These are phyloP conservation scores for Gnomoniopsis sp. DNA, from an alignment of 2,329 filamentous ascomycete genomes.

Conservation along the genomic window DNA sequence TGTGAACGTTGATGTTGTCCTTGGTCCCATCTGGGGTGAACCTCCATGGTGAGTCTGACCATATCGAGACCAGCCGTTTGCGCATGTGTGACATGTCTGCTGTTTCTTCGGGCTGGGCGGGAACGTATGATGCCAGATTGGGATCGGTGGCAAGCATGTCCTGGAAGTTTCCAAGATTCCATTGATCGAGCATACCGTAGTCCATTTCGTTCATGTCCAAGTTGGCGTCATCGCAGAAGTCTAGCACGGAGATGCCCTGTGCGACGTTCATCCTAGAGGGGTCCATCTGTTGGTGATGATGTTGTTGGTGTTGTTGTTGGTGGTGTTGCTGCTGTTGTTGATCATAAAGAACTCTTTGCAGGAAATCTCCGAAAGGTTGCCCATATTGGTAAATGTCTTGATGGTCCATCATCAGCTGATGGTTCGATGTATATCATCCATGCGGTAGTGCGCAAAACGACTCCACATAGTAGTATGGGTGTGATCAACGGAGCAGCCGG, in stretches of 20 bases:
- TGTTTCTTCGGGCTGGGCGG: slow-evolving; percentile 31
- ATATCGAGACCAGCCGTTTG: slow-evolving; percentile 44
- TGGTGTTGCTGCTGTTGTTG: slow-evolving; percentile 6
- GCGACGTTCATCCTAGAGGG: slow-evolving; percentile 33
- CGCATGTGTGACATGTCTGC: slow-evolving; percentile 43
- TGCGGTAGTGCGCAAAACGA: too few species aligned
- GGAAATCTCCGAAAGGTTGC: slow-evolving; percentile 46
- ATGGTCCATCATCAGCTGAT: slow-evolving; percentile 11
- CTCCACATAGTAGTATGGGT: too few species aligned
- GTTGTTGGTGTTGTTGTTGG: slow-evolving; percentile 4
- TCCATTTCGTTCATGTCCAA: slow-evolving; percentile 51
- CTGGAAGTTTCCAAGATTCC: slow-evolving; percentile 38
- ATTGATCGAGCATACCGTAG: slow-evolving; percentile 47
- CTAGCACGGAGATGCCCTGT: slow-evolving; percentile 42
- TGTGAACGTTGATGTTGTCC: slow-evolving; percentile 42
- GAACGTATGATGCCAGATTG: slow-evolving; percentile 19
- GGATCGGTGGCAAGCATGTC: slow-evolving; percentile 15
- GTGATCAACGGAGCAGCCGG: too few species aligned
- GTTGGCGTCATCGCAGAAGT: slow-evolving; percentile 48
- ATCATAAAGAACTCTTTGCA: slow-evolving; percentile 48
- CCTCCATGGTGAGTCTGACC: slow-evolving; percentile 49
- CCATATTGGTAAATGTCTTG: slow-evolving; percentile 21
- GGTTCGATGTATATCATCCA: too few species aligned
- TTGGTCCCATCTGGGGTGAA: slow-evolving; percentile 41
- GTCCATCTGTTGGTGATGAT: slow-evolving; percentile 26